These are phyloP conservation scores for Sarocladium oryzae DNA, from an alignment of 2,329 filamentous ascomycete species.

Conservation along the genomic window DNA sequence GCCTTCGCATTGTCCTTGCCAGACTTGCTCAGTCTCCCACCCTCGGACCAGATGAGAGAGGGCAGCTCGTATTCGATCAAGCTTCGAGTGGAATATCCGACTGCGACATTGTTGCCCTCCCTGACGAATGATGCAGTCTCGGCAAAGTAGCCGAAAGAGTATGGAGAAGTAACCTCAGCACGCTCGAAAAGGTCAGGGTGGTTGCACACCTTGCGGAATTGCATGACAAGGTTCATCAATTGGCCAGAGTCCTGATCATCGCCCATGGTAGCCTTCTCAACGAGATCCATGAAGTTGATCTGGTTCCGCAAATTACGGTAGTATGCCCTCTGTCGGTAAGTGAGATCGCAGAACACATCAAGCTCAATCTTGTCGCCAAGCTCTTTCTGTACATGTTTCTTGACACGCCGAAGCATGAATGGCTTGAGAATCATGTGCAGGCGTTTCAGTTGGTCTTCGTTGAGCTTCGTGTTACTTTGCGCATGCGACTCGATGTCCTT, in stretches of 20 bases:
- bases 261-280: constrained; percentile 91
- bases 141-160: constrained; percentile 78
- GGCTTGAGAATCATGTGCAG: constrained; percentile 98
- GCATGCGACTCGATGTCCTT: constrained; percentile 97
- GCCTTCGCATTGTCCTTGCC: constrained; percentile 67
- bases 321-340: constrained; percentile 89
- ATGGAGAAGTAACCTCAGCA: constrained; percentile 82
- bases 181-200: constrained; percentile 96
- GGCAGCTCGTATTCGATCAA: constrained; percentile 80
- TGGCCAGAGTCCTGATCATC: constrained; percentile 94
- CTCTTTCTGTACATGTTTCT: constrained; percentile 99
- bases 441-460: constrained; percentile 94
- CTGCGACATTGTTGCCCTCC: constrained; percentile 71
- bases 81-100: constrained; percentile 83
- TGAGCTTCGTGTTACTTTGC: constrained; percentile 98
- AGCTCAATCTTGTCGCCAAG: constrained; percentile 97
- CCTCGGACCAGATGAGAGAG: constrained; percentile 72
- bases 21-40: constrained; percentile 67
- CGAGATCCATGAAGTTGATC: constrained; percentile 97
- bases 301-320: constrained; percentile 91
- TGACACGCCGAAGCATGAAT: constrained; percentile 98
- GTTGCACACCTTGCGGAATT: constrained; percentile 99
- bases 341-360: constrained; percentile 94
- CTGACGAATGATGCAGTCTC: constrained; percentile 94
- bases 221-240: constrained; percentile 99